Evolutionary conservation across 768 basidiomycete genomes (phyloP).

Genomic region (Cystoderma amianthinum): DNA sequence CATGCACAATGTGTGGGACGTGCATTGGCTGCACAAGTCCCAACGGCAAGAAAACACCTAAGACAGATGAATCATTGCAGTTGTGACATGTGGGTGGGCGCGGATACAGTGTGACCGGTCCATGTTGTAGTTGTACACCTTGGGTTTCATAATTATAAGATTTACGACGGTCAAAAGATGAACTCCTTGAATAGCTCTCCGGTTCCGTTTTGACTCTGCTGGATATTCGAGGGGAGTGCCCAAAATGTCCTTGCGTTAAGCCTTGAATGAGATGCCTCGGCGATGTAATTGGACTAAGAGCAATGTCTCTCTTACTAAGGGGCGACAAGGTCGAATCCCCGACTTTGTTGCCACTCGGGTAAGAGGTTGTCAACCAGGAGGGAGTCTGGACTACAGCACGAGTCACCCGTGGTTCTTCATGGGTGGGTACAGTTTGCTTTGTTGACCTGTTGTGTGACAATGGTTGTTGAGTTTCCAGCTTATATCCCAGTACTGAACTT

Average conservation of each 20-base stretch:
- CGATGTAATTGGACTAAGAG: conserved; percentile 10
- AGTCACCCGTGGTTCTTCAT: too few species aligned
- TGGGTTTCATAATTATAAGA: too few species aligned
- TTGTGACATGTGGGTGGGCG: neutral
- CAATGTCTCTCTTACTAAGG: neutral
- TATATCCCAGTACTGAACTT: too few species aligned
- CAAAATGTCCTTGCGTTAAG: neutral
- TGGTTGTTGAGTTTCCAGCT: too few species aligned
- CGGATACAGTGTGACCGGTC: too few species aligned
- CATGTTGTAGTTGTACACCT: too few species aligned
- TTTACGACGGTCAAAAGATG: too few species aligned
- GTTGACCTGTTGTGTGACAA: too few species aligned
- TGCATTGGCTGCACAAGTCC: neutral
- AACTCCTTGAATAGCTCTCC: too few species aligned
- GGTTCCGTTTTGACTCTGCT: neutral
- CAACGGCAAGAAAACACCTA: neutral
- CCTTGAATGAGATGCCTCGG: conserved; percentile 6
- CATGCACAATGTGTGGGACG: conserved; percentile 2
- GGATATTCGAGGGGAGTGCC: neutral
- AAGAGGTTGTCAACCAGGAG: conserved; percentile 15
- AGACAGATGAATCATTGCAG: neutral
- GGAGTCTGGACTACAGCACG: conserved; percentile 22
- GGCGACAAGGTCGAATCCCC: conserved; percentile 8
- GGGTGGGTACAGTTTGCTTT: too few species aligned
- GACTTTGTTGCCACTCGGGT: conserved; percentile 13